phyloP scores from a whole-genome alignment of 2,329 filamentous ascomycete species.

The Colletotrichum lupini region DNA sequence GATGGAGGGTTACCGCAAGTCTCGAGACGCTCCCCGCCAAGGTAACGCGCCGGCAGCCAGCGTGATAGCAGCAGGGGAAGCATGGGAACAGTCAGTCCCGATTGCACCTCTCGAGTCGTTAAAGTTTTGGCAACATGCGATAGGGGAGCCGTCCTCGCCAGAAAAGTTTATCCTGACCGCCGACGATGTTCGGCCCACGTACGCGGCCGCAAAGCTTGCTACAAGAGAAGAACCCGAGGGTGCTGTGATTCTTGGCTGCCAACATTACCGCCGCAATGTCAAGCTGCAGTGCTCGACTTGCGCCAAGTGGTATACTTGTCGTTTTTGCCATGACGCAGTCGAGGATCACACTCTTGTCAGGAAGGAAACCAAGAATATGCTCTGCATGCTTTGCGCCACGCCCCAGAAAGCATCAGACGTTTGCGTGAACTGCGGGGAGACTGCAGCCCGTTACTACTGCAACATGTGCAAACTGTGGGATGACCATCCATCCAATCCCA shows the following conservation, averaged over 20 bases:
- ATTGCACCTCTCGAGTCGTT: slow-evolving; percentile 63
- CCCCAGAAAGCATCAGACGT: slow-evolving; percentile 84
- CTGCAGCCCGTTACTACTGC: slow-evolving; percentile 91
- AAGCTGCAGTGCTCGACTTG: slow-evolving; percentile 95
- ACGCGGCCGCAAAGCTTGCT: slow-evolving; percentile 64
- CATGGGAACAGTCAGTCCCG: slow-evolving; percentile 53
- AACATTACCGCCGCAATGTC: slow-evolving; percentile 95
- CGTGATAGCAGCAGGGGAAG: slow-evolving; percentile 37
- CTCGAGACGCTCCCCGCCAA: slow-evolving; percentile 37
- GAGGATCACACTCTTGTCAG: slow-evolving; percentile 85
- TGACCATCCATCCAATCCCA: slow-evolving; percentile 87
- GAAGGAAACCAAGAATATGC: slow-evolving; percentile 90
- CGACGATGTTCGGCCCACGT: slow-evolving; percentile 76
- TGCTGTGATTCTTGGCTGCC: slow-evolving; percentile 74
- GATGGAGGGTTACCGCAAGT: slow-evolving; percentile 72
- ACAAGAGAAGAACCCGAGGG: slow-evolving; percentile 57
- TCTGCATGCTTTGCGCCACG: slow-evolving; percentile 94
- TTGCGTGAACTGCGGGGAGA: slow-evolving; percentile 80
- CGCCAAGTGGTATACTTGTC: slow-evolving; percentile 92
- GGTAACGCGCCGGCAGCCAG: background rate
- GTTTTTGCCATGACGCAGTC: slow-evolving; percentile 88
- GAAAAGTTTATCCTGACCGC: slow-evolving; percentile 64
- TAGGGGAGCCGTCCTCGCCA: slow-evolving; percentile 49
- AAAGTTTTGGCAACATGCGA: slow-evolving; percentile 67
- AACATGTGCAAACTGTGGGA: slow-evolving; percentile 97